phyloP scores from a whole-genome alignment of 2,329 filamentous ascomycete species.

The Aspergillus transmontanensis region DNA sequence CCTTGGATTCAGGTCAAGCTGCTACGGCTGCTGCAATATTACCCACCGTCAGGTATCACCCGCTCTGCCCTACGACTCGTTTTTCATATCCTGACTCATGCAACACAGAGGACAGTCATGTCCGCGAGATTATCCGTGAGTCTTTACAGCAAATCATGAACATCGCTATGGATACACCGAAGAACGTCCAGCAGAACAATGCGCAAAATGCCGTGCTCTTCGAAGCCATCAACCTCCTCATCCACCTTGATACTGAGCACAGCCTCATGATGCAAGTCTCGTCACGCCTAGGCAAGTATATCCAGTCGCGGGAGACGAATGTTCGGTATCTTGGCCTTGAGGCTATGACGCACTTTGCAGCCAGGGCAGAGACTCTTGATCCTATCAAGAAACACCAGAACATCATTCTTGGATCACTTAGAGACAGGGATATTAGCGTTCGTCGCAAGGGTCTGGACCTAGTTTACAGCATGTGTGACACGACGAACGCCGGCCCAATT shows the following conservation, averaged over 20 bases:
- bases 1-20: slow-evolving; percentile 98
- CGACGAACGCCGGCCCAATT: slow-evolving; percentile 88
- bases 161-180: slow-evolving; percentile 86
- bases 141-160: slow-evolving; percentile 90
- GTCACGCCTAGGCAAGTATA: slow-evolving; percentile 86
- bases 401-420: slow-evolving; percentile 90
- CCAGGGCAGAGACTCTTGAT: slow-evolving; percentile 88
- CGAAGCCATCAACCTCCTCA: slow-evolving; percentile 97
- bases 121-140: slow-evolving; percentile 88
- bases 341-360: slow-evolving; percentile 97
- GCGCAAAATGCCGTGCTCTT: slow-evolving; percentile 97
- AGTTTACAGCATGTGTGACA: slow-evolving; percentile 99
- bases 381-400: slow-evolving; percentile 98
- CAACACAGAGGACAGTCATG: slow-evolving; percentile 78
- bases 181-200: slow-evolving; percentile 99
- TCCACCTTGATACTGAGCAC: slow-evolving; percentile 93
- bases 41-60: slow-evolving; percentile 77
- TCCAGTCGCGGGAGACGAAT: slow-evolving; percentile 95
- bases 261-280: slow-evolving; percentile 96
- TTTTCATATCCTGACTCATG: slow-evolving; percentile 9
- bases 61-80: slow-evolving; percentile 7
- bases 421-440: slow-evolving; percentile 96
- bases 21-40: slow-evolving; percentile 89
- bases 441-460: slow-evolving; percentile 92
- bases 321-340: slow-evolving; percentile 94